Evolutionary conservation across 176 grass and related monocot genomes (phyloP), one percentile per base, ranked within the genome.

Genomic region (Dendrocalamus sinicus): DNA sequence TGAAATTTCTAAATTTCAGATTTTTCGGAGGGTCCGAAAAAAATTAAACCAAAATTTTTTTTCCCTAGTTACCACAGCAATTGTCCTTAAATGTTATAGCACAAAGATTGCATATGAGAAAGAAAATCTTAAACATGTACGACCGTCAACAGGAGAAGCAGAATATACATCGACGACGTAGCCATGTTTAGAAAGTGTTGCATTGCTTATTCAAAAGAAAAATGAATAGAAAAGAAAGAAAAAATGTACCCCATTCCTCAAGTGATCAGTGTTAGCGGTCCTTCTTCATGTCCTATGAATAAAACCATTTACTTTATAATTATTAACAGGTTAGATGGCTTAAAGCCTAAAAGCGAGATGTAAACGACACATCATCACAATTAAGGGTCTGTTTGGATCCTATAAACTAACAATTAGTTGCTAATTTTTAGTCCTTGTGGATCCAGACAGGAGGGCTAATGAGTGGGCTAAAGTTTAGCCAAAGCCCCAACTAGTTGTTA

Each of bases 111-210:
- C 74, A 48, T 17, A 43, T 14, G 19, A 22, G 64, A 44, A 81
- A 90, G 72, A 77, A 90, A 72, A 66, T 70, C 26, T 51, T 57
- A 48, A 84, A 17, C 37, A 75, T 77, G 52, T 59, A 74, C 20
- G 28, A 52, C n/a, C 48, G 17, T 54, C 52, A 7, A 54, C 52
- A 3, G 13, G 32, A 73, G 67, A 58, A 79, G 20, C 28, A 83
- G 40, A 71, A 67, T 35, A 10, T 73, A 22, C 75, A 62, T 23
- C 22, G 11, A 46, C 2, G 5, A 68, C 79, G 67, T 61, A 74
- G 48, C 40, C 75, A 87, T 87, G 48, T 85, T 69, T 64, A 59
- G 28, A 70, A 83, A 83, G 67, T 22, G 28, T 4, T 43, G 16
- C 15, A 61, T 39, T 45, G 12, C 41, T 73, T 74, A 55, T 67